Percentiles rank a stretch among this genome's conserved stretches.
These are phyloP conservation scores for Polychytrium aggregatum DNA, from an alignment of 192 early-diverging fungal genomes.

Conservation along the genomic window DNA sequence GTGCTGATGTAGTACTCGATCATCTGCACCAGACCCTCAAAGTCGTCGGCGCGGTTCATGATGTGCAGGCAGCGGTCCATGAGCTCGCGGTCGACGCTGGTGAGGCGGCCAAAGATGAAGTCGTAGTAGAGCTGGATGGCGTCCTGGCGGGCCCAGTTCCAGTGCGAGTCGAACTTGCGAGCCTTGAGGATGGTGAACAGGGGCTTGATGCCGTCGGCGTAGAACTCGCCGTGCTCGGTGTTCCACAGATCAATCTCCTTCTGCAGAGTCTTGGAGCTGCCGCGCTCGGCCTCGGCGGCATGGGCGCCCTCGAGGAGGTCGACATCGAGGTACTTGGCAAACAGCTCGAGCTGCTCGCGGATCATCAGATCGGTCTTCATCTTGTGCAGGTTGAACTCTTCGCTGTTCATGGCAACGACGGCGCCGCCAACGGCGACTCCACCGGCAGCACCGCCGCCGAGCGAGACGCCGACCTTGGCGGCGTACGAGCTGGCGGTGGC, in stretches of 20 bases:
- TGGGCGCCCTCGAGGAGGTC: conserved; percentile 61
- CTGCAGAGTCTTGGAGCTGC: conserved; percentile 56
- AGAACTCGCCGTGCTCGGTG: conserved; percentile 84
- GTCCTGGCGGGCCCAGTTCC: conserved; percentile 93
- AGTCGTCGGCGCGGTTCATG: conserved; percentile 76
- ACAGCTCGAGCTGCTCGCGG: conserved; percentile 63
- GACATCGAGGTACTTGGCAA: conserved; percentile 68
- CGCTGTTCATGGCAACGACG: conserved; percentile 70
- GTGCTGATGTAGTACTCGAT: conserved; percentile 82
- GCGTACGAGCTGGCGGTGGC: conserved; percentile 59
- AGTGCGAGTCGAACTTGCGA: conserved; percentile 86
- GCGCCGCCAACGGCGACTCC: conserved; percentile 38
- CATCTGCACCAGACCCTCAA: conserved; percentile 57
- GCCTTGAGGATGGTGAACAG: conserved; percentile 75
- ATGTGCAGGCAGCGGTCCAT: conserved; percentile 82
- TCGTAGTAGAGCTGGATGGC: conserved; percentile 82
- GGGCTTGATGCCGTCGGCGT: conserved; percentile 81
- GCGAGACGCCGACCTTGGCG: conserved; percentile 51
- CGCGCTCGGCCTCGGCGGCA: conserved; percentile 41
- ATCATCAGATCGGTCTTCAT: conserved; percentile 58
- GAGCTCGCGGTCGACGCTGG: conserved; percentile 81
- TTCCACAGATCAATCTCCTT: conserved; percentile 79
- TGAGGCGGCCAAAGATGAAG: conserved; percentile 80
- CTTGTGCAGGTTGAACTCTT: conserved; percentile 72
- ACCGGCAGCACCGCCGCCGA: conserved; percentile 34